These are phyloP conservation scores for Mucor saturninus DNA, from an alignment of 371 early-diverging fungal species.

Conservation along the genomic window DNA sequence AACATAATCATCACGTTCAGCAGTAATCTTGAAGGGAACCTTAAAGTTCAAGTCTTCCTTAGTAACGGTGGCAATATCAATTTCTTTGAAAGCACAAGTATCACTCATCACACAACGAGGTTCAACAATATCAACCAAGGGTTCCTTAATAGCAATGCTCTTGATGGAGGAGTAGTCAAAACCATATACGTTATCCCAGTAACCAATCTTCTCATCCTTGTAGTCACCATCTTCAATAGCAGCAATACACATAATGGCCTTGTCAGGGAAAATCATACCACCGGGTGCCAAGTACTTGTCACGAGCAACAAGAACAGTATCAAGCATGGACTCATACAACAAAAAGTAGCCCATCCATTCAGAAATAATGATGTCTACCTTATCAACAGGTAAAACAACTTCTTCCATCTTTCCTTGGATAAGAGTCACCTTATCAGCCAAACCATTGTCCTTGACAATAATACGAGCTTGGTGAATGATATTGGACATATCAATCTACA, in stretches of 20 bases:
- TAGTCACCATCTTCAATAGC: conserved; percentile 95
- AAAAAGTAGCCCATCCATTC: conserved; percentile 99
- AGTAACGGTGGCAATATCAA: conserved; percentile 81
- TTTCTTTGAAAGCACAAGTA: conserved; percentile 77
- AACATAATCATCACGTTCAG: conserved; percentile 80
- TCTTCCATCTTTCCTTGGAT: conserved; percentile 97
- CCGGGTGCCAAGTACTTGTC: conserved; percentile 87
- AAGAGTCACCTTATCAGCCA: conserved; percentile 83
- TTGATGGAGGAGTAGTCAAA: conserved; percentile 93
- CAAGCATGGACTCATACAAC: conserved; percentile 97
- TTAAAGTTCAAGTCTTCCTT: conserved; percentile 86
- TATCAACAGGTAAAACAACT: conserved; percentile 86
- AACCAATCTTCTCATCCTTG: conserved; percentile 92
- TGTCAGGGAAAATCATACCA: conserved; percentile 92
- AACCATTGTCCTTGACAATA: conserved; percentile 89
- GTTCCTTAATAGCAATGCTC: conserved; percentile 86
- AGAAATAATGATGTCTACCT: conserved; percentile 94
- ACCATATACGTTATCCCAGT: conserved; percentile 93
- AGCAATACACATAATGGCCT: conserved; percentile 89
- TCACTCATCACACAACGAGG: conserved; percentile 78
- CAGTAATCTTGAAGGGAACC: conserved; percentile 78
- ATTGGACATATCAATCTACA: conserved; percentile 91
- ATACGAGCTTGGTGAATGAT: conserved; percentile 92
- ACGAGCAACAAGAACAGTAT: conserved; percentile 94
- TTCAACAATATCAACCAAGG: conserved; percentile 91